Percentiles rank a stretch among this genome's conserved stretches.
phyloP scores from a whole-genome alignment of 2,329 filamentous ascomycete genomes.

The Sclerotinia nivalis region DNA sequence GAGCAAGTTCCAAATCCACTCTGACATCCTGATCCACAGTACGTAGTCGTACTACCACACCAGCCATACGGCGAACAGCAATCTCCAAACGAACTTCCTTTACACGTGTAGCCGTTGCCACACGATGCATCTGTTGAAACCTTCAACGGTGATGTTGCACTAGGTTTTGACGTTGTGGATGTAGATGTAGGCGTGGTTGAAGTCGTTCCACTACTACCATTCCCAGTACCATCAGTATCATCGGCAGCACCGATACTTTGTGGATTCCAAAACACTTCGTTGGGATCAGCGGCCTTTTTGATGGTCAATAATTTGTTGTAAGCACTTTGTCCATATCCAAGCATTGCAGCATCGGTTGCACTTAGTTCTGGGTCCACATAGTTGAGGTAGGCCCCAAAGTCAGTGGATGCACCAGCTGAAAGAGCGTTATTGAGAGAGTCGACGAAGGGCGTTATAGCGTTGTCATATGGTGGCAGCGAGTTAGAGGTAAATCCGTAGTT shows the following conservation, averaged over 20 bases:
- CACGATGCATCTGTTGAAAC: slow-evolving; percentile 14
- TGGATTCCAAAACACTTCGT: slow-evolving; percentile 28
- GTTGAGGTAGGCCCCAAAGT: slow-evolving; percentile 27
- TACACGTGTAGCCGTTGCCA: slow-evolving; percentile 4
- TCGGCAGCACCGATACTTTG: slow-evolving; percentile 21
- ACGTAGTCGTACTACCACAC: slow-evolving; percentile 1
- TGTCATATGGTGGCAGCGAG: slow-evolving; percentile 17
- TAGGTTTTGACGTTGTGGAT: not conserved
- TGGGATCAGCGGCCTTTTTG: slow-evolving; percentile 22
- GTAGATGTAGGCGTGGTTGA: not conserved
- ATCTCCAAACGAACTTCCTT: slow-evolving; percentile 7
- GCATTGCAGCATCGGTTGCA: not conserved
- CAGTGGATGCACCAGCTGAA: slow-evolving; percentile 27
- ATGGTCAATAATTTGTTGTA: slow-evolving; percentile 23
- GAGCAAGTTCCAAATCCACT: slow-evolving; percentile 20
- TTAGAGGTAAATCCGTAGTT: slow-evolving; percentile 23
- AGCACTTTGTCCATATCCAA: slow-evolving; percentile 22
- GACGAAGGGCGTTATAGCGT: slow-evolving; percentile 14
- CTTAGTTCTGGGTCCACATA: slow-evolving; percentile 24
- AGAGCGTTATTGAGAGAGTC: slow-evolving; percentile 27
- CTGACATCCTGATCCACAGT: slow-evolving; percentile 15
- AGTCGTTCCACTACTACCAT: not conserved
- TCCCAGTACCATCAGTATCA: not conserved
- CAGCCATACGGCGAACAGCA: slow-evolving; percentile 16
- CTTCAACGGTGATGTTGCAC: not conserved